These are phyloP conservation scores for Lentinula aciculospora DNA, from an alignment of 768 basidiomycete genomes.

Conservation along the genomic window DNA sequence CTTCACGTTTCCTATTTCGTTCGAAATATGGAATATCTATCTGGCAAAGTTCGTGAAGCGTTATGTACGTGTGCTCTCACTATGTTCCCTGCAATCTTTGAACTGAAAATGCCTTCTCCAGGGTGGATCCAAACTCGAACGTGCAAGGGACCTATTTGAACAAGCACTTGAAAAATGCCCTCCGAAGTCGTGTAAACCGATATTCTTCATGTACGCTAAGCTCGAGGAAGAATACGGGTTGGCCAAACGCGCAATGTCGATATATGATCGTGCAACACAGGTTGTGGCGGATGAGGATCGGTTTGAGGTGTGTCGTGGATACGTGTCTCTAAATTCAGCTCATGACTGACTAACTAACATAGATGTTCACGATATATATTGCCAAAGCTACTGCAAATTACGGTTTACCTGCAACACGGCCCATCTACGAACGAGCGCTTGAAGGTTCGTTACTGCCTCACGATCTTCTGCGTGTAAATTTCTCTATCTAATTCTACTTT, in stretches of 20 bases:
- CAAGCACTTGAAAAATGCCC: slow-evolving; percentile 97
- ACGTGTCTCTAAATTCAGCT: neutral
- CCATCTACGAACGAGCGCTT: slow-evolving; percentile 93
- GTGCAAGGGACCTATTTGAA: slow-evolving; percentile 96
- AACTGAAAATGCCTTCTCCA: slow-evolving; percentile 21
- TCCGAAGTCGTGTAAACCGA: slow-evolving; percentile 86
- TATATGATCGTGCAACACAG: slow-evolving; percentile 89
- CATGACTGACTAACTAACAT: neutral
- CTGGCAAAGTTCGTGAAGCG: slow-evolving; percentile 95
- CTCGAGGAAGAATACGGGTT: slow-evolving; percentile 94
- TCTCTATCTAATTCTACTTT: neutral
- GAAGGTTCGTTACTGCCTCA: slow-evolving; percentile 54
- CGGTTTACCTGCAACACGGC: slow-evolving; percentile 91
- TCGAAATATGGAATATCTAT: slow-evolving; percentile 99
- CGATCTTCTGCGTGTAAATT: neutral
- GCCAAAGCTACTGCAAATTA: slow-evolving; percentile 96
- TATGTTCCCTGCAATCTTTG: neutral
- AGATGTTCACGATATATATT: slow-evolving; percentile 98
- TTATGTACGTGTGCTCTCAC: slow-evolving; percentile 55
- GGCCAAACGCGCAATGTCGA: slow-evolving; percentile 92
- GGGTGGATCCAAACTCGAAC: slow-evolving; percentile 92
- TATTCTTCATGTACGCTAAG: slow-evolving; percentile 95
- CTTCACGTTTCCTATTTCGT: slow-evolving; percentile 96
- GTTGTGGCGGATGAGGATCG: slow-evolving; percentile 88
- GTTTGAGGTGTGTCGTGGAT: slow-evolving; percentile 68